Evolutionary conservation across 345 rosid species (phyloP).

Genomic region (Boechera divaricarpa): DNA sequence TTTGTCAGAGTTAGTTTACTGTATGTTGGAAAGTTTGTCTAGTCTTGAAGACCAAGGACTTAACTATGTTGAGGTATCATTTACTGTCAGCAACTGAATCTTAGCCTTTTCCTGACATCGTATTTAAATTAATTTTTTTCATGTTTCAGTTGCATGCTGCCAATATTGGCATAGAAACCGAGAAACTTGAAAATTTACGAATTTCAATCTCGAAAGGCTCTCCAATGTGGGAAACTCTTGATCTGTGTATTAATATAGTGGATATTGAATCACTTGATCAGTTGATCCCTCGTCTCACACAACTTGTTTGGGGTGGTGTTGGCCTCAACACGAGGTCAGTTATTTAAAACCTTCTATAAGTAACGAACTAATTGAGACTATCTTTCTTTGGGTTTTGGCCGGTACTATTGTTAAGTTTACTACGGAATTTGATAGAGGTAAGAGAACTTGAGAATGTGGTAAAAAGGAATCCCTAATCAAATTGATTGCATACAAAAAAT

Average conservation of each 20-base stretch:
- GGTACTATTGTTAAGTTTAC: slow-evolving; percentile 13
- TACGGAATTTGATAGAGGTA: neutral
- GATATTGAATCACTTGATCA: slow-evolving; percentile 72
- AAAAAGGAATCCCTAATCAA: neutral
- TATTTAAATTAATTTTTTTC: slow-evolving; percentile 21
- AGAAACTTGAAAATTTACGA: slow-evolving; percentile 91
- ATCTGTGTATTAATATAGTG: slow-evolving; percentile 80
- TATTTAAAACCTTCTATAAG: slow-evolving; percentile 8
- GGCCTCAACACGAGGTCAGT: slow-evolving; percentile 97
- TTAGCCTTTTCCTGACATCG: slow-evolving; percentile 15
- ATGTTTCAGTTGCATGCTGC: slow-evolving; percentile 91
- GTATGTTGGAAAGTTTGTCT: slow-evolving; percentile 99
- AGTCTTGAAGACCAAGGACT: slow-evolving; percentile 99
- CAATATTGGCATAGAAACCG: slow-evolving; percentile 88
- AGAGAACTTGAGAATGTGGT: slow-evolving; percentile 6
- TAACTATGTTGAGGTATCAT: slow-evolving; percentile 89
- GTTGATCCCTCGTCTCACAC: slow-evolving; percentile 84
- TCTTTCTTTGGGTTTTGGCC: neutral
- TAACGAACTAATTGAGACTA: slow-evolving; percentile 17
- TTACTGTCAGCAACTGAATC: slow-evolving; percentile 22
- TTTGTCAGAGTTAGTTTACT: slow-evolving; percentile 85
- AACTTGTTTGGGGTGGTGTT: slow-evolving; percentile 86
- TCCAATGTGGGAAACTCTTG: slow-evolving; percentile 99
- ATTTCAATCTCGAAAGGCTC: slow-evolving; percentile 94
- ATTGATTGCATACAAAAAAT: neutral